These are phyloP conservation scores for Gynostemma pentaphyllum DNA, from an alignment of 306 rosid species.

Conservation along the genomic window DNA sequence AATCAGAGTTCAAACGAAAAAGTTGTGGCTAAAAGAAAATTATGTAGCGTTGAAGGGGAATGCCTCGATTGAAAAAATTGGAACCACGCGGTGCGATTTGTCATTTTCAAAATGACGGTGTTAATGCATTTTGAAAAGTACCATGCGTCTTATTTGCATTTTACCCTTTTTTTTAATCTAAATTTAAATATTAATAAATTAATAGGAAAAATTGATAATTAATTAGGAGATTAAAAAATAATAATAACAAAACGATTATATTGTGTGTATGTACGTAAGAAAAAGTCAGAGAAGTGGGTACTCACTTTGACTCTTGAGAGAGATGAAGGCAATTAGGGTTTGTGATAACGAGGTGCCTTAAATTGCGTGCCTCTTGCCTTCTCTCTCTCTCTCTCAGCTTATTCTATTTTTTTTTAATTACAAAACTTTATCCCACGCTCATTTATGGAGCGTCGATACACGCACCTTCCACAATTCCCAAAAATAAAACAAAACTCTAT, in stretches of 20 bases:
- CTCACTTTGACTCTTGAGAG: constrained; percentile 24
- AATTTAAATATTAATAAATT: no score
- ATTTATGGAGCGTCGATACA: neutral
- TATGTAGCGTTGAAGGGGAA: no score
- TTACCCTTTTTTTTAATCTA: no score
- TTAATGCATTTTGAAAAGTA: no score
- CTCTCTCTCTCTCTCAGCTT: neutral
- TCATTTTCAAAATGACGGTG: no score
- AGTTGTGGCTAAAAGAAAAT: no score
- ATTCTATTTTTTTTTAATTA: neutral
- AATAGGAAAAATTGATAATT: neutral
- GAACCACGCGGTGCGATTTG: no score
- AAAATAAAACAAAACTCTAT: no score
- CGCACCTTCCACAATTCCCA: neutral
- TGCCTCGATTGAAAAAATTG: no score
- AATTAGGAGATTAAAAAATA: neutral
- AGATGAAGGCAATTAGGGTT: neutral
- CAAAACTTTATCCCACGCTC: neutral
- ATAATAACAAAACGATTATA: neutral
- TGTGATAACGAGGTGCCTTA: constrained; percentile 23
- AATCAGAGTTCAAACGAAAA: no score
- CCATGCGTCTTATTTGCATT: no score
- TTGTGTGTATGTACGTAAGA: neutral
- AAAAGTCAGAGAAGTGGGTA: constrained; percentile 16
- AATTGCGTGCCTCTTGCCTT: constrained; percentile 39